Evolutionary conservation across 768 basidiomycete genomes (phyloP).

Genomic region (Auricularia sp.): DNA sequence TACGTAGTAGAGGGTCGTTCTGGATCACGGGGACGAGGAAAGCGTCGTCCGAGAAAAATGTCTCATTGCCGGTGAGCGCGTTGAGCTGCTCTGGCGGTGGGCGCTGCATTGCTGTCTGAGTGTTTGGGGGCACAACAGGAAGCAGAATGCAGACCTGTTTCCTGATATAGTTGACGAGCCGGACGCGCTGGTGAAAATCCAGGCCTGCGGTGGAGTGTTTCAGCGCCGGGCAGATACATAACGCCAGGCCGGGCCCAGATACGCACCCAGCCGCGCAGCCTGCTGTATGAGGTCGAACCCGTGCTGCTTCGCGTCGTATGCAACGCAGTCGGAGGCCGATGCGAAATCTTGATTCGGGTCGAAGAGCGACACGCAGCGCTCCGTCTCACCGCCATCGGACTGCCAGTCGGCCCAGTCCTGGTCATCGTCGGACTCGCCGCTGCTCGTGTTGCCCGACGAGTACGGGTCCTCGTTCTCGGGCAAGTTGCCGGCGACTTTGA

Average conservation of each 20-base stretch:
- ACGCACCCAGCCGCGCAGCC: constrained; percentile 47
- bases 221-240: too few relatives aligned
- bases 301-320: constrained; percentile 49
- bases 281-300: constrained; percentile 51
- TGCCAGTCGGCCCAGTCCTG: constrained; percentile 7
- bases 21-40: constrained; percentile 75
- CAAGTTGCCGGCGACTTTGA: neutral
- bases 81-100: constrained; percentile 33
- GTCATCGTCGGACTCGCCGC: constrained; percentile 5
- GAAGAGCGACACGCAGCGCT: constrained; percentile 58
- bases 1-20: constrained; percentile 85
- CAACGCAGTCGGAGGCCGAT: constrained; percentile 47
- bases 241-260: neutral
- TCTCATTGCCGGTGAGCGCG: constrained; percentile 45
- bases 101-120: constrained; percentile 33
- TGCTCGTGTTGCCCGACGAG: neutral
- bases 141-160: constrained; percentile 40
- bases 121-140: neutral
- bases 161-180: constrained; percentile 81
- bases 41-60: constrained; percentile 61
- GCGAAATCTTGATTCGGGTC: constrained; percentile 46
- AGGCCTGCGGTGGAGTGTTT: constrained; percentile 35
- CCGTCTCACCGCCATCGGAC: neutral
- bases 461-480: neutral
- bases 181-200: constrained; percentile 70